Percentiles rank a stretch among this genome's conserved stretches.
Conservation (phyloP, 2,329 filamentous ascomycete genomes). For the Sarocladium oryzae region DNA sequence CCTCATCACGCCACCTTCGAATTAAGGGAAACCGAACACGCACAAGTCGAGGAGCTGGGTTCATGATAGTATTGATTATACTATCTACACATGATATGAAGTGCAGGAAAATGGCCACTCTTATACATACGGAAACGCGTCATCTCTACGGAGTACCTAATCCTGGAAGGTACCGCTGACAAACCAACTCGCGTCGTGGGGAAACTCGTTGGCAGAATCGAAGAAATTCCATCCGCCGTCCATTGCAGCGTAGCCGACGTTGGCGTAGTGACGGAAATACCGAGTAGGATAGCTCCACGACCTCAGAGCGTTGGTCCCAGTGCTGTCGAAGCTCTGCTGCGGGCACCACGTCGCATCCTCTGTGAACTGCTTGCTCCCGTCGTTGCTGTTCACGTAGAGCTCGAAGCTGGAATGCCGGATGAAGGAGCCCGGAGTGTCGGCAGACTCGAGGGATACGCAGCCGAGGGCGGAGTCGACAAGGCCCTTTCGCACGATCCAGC, state of each 20-base stretch:
- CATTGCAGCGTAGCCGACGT: conserved; percentile 35
- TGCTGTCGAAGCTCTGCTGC: conserved; percentile 41
- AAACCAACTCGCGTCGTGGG: conserved; percentile 47
- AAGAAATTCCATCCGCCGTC: conserved; percentile 49
- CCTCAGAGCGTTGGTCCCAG: conserved; percentile 40
- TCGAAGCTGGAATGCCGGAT: conserved; percentile 49
- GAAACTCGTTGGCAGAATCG: conserved; percentile 41
- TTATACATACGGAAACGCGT: too few species aligned
- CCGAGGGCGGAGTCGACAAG: conserved; percentile 44
- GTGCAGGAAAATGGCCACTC: too few species aligned
- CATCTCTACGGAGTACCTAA: too few species aligned
- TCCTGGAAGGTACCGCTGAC: too few species aligned
- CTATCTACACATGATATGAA: too few species aligned
- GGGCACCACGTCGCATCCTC: conserved; percentile 61
- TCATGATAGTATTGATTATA: too few species aligned
- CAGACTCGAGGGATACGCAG: conserved; percentile 56
- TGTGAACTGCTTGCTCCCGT: conserved; percentile 47
- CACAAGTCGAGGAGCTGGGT: too few species aligned
- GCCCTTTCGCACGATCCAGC: conserved; percentile 47
- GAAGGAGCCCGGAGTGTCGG: conserved; percentile 50
- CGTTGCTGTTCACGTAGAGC: conserved; percentile 42
- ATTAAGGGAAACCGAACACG: too few species aligned
- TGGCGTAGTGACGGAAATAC: conserved; percentile 46
- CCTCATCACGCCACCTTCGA: too few species aligned
- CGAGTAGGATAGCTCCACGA: conserved; percentile 55